These are phyloP conservation scores for Coniferiporia weirii DNA, from an alignment of 1,284 basidiomycete species.

Conservation along the genomic window DNA sequence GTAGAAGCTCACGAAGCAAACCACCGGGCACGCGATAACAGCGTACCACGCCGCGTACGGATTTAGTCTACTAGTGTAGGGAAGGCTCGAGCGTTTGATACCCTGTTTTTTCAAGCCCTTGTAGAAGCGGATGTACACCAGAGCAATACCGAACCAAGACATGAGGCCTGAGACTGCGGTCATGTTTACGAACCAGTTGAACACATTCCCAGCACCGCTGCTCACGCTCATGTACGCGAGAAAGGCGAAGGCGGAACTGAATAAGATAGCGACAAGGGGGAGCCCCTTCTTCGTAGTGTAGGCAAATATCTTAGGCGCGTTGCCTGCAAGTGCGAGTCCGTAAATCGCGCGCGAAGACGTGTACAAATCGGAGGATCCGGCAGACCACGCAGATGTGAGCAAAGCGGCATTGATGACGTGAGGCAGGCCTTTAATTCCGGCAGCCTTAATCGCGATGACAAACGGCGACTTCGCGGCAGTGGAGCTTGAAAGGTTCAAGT, in stretches of 20 bases:
- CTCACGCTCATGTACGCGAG: constrained; percentile 72
- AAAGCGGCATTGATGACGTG: constrained; percentile 84
- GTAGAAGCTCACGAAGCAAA: constrained; percentile 58
- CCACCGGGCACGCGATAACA: constrained; percentile 45
- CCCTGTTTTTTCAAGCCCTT: constrained; percentile 41
- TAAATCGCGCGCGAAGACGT: constrained; percentile 81
- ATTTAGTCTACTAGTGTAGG: constrained; percentile 32
- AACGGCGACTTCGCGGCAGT: constrained; percentile 76
- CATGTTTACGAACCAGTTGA: constrained; percentile 78
- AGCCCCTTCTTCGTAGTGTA: constrained; percentile 67
- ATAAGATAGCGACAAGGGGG: constrained; percentile 66
- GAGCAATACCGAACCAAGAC: constrained; percentile 67
- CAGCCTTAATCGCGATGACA: constrained; percentile 72
- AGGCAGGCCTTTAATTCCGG: constrained; percentile 72
- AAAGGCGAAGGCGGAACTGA: constrained; percentile 61
- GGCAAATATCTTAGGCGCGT: constrained; percentile 73
- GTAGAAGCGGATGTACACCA: constrained; percentile 45
- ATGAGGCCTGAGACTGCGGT: constrained; percentile 58
- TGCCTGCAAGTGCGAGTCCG: constrained; percentile 68
- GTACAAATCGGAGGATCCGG: constrained; percentile 80
- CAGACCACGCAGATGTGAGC: constrained; percentile 82
- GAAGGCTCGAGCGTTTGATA: constrained; percentile 33
- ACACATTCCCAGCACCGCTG: constrained; percentile 59
- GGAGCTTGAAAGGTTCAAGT: constrained; percentile 49
- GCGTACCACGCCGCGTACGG: constrained; percentile 45